Evolutionary conservation across 139 green algal genomes (phyloP).

Genomic region (Tetradesmus lagerheimii): DNA sequence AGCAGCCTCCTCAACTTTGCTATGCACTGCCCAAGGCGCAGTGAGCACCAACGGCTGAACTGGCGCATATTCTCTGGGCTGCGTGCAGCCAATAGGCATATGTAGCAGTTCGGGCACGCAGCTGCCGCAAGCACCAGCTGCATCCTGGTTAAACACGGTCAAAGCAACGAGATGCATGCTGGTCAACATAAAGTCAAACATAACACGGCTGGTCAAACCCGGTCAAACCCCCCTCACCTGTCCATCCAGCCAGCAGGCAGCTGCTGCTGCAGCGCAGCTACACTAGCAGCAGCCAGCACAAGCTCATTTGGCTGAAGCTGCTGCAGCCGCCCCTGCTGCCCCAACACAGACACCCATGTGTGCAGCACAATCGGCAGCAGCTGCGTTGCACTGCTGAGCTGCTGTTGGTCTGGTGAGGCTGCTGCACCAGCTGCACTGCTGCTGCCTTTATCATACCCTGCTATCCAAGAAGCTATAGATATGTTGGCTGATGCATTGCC

Average conservation of each 20-base stretch:
- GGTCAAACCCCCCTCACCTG: neutral
- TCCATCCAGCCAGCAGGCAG: slow-evolving; percentile 35
- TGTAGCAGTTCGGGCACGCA: too few relatives aligned
- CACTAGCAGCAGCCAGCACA: neutral
- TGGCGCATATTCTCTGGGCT: too few relatives aligned
- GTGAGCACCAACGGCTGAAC: neutral
- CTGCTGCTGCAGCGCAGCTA: slow-evolving; percentile 13
- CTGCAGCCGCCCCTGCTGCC: slow-evolving; percentile 10
- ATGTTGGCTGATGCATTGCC: slow-evolving; percentile 13
- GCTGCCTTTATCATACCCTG: slow-evolving; percentile 2
- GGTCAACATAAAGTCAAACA: neutral
- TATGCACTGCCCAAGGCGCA: neutral
- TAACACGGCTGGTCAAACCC: neutral
- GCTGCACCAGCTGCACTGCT: neutral
- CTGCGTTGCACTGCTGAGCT: neutral
- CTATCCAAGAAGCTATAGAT: neutral
- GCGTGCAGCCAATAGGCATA: too few relatives aligned
- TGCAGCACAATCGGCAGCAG: slow-evolving; percentile 18
- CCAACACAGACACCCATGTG: neutral
- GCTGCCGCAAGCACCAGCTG: neutral
- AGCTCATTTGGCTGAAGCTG: slow-evolving; percentile 15
- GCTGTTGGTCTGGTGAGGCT: neutral
- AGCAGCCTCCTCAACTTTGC: neutral
- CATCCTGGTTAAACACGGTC: neutral
- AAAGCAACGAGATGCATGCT: neutral